Evolutionary conservation across 2,329 filamentous ascomycete species (phyloP).

Genomic region (Purpureocillium takamizusanense): DNA sequence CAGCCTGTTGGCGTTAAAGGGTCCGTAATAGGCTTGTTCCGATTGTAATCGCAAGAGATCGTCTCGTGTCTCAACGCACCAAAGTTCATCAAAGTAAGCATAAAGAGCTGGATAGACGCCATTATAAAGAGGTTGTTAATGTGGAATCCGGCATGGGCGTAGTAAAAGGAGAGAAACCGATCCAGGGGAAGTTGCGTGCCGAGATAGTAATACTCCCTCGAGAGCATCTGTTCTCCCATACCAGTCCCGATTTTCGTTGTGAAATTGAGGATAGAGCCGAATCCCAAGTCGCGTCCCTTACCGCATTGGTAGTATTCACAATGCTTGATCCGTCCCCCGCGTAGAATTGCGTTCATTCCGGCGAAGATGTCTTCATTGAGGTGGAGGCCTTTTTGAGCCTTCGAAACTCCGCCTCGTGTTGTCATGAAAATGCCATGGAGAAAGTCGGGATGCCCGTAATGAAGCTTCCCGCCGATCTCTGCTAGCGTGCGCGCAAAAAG

Average conservation of each 20-base stretch:
- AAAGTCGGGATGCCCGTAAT: slow-evolving; percentile 99
- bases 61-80: slow-evolving; percentile 84
- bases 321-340: slow-evolving; percentile 98
- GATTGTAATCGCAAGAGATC: slow-evolving; percentile 77
- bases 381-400: slow-evolving; percentile 98
- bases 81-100: slow-evolving; percentile 85
- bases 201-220: slow-evolving; percentile 97
- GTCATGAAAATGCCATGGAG: slow-evolving; percentile 99
- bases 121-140: slow-evolving; percentile 99
- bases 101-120: slow-evolving; percentile 95
- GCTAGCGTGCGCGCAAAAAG: slow-evolving; percentile 93
- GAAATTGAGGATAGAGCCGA: slow-evolving; percentile 98
- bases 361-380: slow-evolving; percentile 99
- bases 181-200: slow-evolving; percentile 94
- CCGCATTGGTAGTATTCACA: slow-evolving; percentile 99
- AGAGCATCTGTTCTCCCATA: slow-evolving; percentile 99
- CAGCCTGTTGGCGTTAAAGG: slow-evolving; percentile 80
- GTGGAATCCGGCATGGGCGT: slow-evolving; percentile 97
- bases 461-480: slow-evolving; percentile 95
- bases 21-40: slow-evolving; percentile 80
- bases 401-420: slow-evolving; percentile 95
- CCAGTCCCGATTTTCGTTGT: slow-evolving; percentile 99
- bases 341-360: slow-evolving; percentile 91
- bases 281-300: slow-evolving; percentile 99
- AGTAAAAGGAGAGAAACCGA: slow-evolving; percentile 98